Base-by-base conservation (phyloP, 2,329 filamentous ascomycete genomes). In the Alternaria arbusti region DNA sequence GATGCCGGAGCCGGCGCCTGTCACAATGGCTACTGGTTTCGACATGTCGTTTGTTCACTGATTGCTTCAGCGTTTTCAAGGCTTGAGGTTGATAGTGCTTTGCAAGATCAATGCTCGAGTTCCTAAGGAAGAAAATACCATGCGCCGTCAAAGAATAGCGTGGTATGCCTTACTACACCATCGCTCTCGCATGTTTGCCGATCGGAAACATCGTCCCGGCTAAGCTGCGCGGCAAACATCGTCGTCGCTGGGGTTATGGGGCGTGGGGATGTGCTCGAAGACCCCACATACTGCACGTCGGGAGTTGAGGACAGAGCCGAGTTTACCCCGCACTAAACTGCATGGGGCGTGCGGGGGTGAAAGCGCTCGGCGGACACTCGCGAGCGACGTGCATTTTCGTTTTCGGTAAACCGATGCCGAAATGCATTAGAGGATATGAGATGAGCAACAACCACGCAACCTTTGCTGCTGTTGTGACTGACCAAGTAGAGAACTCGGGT, bases 1-100 rank as follows among this genome's bases (percentile, higher is more conserved):
- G 45, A 84, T 83, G 60, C 83, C 83, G 56, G 80, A 82, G 49
- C 77, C 80, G 20, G 78, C 82, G 20, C 82, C 83, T 17, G 82
- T 84, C 20, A 84, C 74, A n/a, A 84, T 77, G 7, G 81, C 82
- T 32, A 82, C 79, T 8, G 79, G 79, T 59, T 78, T 76, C 17
- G 74, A 72, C 79, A 81, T 81, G 12, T 4, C 50, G 20, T 20
- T 20, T 20, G 20, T 20, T 20, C 3, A 20, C 20, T 20, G 20
- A 20, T 20, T 20, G 20, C 20, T 20, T 20, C 20, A 20, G 20
- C 20, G 20, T 20, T 20, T 20, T 20, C 20, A 3, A 20, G 20
- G 20, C 20, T 20, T 20, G 20, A 20, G 20, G 20, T 20, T 20
- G 20, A 20, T 20, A 3, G 20, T 2, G 20, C 20, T 20, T 20